Base-by-base conservation (phyloP, 768 basidiomycete species). In the Boletus subparvulus region DNA sequence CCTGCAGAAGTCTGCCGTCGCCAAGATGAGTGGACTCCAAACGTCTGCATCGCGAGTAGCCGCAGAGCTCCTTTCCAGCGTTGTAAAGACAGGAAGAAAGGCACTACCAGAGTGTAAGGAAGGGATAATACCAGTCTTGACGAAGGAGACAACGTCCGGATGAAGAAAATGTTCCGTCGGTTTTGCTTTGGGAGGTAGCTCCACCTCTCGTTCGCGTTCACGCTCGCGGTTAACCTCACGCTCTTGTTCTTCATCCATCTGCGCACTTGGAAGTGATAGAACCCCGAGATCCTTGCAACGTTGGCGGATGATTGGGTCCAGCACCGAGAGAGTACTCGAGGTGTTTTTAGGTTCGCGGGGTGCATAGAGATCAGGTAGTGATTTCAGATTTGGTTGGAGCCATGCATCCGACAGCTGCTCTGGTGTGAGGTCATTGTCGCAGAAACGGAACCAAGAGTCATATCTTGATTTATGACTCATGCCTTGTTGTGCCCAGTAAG, bases 201-300 rank as follows among this genome's bases (percentile, higher is more conserved):
- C 65, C 4, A 72, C 56, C 47, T 79, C 65, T 4, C 62, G 62
- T 59, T 80, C 78, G 26, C 61, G 60, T 56, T 80, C 78, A 4
- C 72, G 65, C 56, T 80, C 79, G 37, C 74, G 75, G 2, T 58
- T 61, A 2, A 80, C 69, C 53, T 80, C 78, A 42, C 78, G 63
- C 60, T 80, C 80, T 50, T 77, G 77, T 47, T 79, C 77, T 53
- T 81, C 78, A 19, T 73, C 72, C 55, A 77, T 52, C 14, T 49
- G 58, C n/a, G 47, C 54, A 30, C 63, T 52, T 1, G 55, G 61
- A 13, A 50, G 26, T 1, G 55, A 50, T 5, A 44, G 9, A 21
- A 63, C n/a, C 0, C 64, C 64, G 5, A 65, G 61, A 12, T 56
- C 19, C 13, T 26, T 21, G 26, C 56, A 63, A 11, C 52, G 52